These are phyloP conservation scores for Trichoderma afroharzianum DNA, from an alignment of 2,329 filamentous ascomycete species.

Conservation along the genomic window DNA sequence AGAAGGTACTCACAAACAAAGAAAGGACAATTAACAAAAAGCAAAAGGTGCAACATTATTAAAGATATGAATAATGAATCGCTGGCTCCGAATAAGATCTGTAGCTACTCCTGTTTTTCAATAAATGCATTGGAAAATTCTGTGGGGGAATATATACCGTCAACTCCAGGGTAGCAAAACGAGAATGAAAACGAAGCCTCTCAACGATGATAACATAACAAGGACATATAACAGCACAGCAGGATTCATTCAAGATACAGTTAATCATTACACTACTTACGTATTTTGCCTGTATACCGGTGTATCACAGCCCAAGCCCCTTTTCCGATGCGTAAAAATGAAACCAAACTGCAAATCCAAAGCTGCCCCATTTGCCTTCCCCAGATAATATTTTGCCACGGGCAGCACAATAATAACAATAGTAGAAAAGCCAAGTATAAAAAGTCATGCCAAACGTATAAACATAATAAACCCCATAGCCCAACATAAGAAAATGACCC, in stretches of 20 bases:
- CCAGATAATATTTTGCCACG: not conserved
- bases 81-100: accelerated
- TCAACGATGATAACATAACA: not conserved
- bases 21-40: not conserved
- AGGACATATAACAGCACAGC: not conserved
- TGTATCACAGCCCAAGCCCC: not conserved
- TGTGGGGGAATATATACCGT: not conserved
- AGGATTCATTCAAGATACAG: not conserved
- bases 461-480: not conserved
- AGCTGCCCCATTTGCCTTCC: not conserved
- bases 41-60: not conserved
- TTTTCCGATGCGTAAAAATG: not conserved
- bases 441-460: not conserved
- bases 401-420: not conserved
- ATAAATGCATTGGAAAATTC: not conserved
- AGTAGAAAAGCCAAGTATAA: not conserved
- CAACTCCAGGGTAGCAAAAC: not conserved
- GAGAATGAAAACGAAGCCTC: not conserved
- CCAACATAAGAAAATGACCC: not conserved
- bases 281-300: not conserved
- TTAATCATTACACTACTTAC: slow-evolving; percentile 11
- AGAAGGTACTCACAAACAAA: not conserved
- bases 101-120: not conserved
- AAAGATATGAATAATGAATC: not conserved
- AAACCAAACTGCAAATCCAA: not conserved